Evolutionary conservation across 306 rosid genomes (phyloP).

Genomic region (Pueraria montana): DNA sequence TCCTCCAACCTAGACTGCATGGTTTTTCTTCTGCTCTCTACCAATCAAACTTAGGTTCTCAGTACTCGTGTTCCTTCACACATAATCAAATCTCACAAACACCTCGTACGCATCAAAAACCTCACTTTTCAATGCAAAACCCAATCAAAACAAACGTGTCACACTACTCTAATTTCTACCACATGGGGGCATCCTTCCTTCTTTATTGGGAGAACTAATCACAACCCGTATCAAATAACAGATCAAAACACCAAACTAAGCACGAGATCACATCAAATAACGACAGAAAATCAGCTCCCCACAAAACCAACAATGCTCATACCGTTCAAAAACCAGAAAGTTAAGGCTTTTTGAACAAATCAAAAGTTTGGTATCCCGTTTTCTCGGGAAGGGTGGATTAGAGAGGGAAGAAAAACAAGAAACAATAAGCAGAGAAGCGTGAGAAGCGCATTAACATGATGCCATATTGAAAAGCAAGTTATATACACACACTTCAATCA

Average conservation of each 20-base stretch:
- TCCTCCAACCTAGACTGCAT: conserved; percentile 86
- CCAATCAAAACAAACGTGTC: conserved; percentile 45
- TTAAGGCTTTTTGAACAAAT: conserved; percentile 20
- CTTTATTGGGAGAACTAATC: conserved; percentile 25
- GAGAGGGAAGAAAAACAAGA: neutral
- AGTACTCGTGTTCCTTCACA: conserved; percentile 43
- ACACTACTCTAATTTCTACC: conserved; percentile 23
- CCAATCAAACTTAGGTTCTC: conserved; percentile 52
- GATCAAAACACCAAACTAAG: conserved; percentile 36
- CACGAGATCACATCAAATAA: conserved; percentile 44
- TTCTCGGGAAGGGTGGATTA: conserved; percentile 23
- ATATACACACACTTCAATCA: conserved; percentile 35
- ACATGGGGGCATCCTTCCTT: conserved; percentile 30
- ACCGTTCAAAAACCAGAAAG: conserved; percentile 6
- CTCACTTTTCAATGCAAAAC: conserved; percentile 42
- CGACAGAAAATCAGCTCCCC: conserved; percentile 34
- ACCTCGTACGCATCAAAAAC: conserved; percentile 27
- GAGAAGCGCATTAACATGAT: conserved; percentile 47
- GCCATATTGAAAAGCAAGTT: conserved; percentile 27
- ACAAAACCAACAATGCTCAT: conserved; percentile 31
- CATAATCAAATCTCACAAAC: conserved; percentile 42
- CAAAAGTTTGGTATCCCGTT: conserved; percentile 35
- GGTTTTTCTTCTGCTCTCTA: conserved; percentile 39
- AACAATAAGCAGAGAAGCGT: conserved; percentile 30
- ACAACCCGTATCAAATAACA: conserved; percentile 47